Evolutionary conservation across 352 stramenopile genomes (phyloP).

Genomic region (Pythium phragmitis): DNA sequence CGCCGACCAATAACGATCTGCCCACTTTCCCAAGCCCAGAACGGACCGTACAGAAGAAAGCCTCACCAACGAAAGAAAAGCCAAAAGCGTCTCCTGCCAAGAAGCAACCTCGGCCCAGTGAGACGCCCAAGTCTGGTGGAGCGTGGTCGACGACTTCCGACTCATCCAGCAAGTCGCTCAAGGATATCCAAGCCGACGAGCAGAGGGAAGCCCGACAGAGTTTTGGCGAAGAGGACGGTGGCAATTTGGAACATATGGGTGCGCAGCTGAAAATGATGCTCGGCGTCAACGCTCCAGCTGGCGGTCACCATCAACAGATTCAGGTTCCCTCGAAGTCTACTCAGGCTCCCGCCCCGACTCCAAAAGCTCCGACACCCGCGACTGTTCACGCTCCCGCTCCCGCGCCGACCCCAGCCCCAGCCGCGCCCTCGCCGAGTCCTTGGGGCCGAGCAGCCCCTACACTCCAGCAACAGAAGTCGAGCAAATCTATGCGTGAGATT

Average conservation of each 20-base stretch:
- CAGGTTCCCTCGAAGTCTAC: neutral
- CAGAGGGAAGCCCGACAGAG: slow-evolving; percentile 64
- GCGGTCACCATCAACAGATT: neutral
- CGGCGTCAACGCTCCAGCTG: slow-evolving; percentile 46
- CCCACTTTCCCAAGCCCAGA: slow-evolving; percentile 17
- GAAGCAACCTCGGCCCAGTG: slow-evolving; percentile 28
- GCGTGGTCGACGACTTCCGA: slow-evolving; percentile 39
- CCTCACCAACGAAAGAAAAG: slow-evolving; percentile 32
- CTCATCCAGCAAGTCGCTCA: slow-evolving; percentile 48
- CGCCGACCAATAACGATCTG: neutral
- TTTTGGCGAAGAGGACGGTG: slow-evolving; percentile 33
- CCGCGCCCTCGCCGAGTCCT: slow-evolving; percentile 33
- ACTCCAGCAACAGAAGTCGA: slow-evolving; percentile 30
- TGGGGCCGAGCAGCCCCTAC: slow-evolving; percentile 48
- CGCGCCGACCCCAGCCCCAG: neutral
- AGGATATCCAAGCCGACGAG: slow-evolving; percentile 84
- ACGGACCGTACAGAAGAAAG: slow-evolving; percentile 22
- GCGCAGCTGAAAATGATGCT: slow-evolving; percentile 89
- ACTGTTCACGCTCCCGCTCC: neutral
- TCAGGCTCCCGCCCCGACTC: slow-evolving; percentile 8
- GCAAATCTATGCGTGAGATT: slow-evolving; percentile 82
- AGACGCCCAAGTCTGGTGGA: slow-evolving; percentile 29
- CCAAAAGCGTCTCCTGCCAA: slow-evolving; percentile 27
- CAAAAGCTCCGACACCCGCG: neutral
- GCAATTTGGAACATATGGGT: slow-evolving; percentile 78